phyloP scores from a whole-genome alignment of 1,284 basidiomycete species.

The Malassezia arunalokei region DNA sequence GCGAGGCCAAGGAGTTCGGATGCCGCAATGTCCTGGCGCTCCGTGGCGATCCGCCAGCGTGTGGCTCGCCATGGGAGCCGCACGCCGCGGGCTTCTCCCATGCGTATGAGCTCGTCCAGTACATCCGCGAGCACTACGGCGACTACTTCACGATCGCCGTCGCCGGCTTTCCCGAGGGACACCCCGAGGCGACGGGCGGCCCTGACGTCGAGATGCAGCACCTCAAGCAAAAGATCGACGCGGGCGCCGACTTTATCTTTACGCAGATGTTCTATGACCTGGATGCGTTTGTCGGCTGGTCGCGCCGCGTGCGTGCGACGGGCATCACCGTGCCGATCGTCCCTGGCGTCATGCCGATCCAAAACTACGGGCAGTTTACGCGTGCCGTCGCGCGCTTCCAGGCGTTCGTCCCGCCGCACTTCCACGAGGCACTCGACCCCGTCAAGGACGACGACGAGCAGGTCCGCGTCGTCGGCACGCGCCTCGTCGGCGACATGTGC shows the following conservation, averaged over 20 bases:
- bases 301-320: constrained; percentile 52
- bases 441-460: constrained; percentile 56
- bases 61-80: constrained; percentile 50
- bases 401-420: constrained; percentile 66
- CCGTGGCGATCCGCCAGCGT: constrained; percentile 53
- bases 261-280: constrained; percentile 93
- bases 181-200: constrained; percentile 47
- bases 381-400: constrained; percentile 79
- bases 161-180: constrained; percentile 55
- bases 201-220: constrained; percentile 60
- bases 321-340: constrained; percentile 86
- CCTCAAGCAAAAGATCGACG: constrained; percentile 75
- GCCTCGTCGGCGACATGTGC: constrained; percentile 45
- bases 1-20: constrained; percentile 82
- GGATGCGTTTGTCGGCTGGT: constrained; percentile 72
- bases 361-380: constrained; percentile 92
- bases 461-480: constrained; percentile 30
- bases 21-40: constrained; percentile 91
- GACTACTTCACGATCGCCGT: constrained; percentile 46
- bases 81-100: constrained; percentile 41
- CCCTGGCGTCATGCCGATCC: constrained; percentile 91
- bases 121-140: constrained; percentile 40
- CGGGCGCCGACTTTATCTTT: constrained; percentile 78
- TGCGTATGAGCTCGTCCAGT: constrained; percentile 39
- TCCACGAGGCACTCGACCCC: constrained; percentile 71